Evolutionary conservation across 345 rosid species (phyloP).

Genomic region (Corchorus olitorius): DNA sequence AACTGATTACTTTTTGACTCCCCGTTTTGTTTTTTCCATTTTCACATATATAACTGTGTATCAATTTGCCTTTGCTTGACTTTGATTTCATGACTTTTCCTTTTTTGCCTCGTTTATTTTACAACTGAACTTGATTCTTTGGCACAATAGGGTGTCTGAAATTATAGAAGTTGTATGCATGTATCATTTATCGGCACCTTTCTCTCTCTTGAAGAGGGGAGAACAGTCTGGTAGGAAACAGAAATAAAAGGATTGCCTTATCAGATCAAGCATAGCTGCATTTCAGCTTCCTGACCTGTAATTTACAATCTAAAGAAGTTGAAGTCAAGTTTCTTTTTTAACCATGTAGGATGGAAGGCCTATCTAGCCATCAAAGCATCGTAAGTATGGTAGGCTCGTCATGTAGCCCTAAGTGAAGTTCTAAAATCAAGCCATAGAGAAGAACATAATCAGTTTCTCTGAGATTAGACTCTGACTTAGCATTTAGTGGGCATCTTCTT

Average conservation of each 20-base stretch:
- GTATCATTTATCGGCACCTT: background rate
- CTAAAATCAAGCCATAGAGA: background rate
- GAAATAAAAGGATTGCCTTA: background rate
- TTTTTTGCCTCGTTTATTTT: no score
- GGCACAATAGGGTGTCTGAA: background rate
- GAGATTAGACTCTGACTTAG: background rate
- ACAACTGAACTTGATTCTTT: background rate
- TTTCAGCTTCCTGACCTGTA: background rate
- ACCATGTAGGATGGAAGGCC: background rate
- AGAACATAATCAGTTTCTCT: background rate
- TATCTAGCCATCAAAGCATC: background rate
- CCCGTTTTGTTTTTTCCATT: no score
- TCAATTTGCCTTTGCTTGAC: no score
- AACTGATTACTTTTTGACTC: no score
- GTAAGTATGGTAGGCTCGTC: background rate
- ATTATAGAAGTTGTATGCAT: background rate
- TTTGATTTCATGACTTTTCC: no score
- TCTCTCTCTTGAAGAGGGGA: background rate
- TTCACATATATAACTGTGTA: no score
- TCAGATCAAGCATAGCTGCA: background rate
- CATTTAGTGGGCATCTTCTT: background rate
- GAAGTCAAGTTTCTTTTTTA: background rate
- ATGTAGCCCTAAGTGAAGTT: conserved; percentile 9
- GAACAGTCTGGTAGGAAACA: background rate
- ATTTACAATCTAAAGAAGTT: background rate